phyloP scores from a whole-genome alignment of 2,329 filamentous ascomycete species.

The Pseudogymnoascus sp. region DNA sequence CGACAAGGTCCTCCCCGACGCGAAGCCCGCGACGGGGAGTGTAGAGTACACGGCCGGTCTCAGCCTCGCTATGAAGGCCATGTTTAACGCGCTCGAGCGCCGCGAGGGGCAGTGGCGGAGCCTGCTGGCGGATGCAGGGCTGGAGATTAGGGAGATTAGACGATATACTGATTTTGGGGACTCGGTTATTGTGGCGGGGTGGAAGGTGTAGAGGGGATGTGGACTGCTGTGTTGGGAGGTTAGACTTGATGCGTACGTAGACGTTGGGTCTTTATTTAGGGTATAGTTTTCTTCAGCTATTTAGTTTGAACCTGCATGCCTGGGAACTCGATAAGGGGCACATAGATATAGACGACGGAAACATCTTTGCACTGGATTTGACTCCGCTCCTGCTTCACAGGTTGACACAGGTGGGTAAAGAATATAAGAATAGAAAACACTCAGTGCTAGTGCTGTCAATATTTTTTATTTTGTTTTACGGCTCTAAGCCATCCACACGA shows the following conservation, averaged over 20 bases:
- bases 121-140: constrained; percentile 17
- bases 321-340: too few relatives aligned
- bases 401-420: neutral
- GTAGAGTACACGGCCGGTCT: constrained; percentile 17
- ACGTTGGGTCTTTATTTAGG: too few relatives aligned
- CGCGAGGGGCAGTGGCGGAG: constrained; percentile 20
- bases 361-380: too few relatives aligned
- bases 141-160: constrained; percentile 19
- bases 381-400: too few relatives aligned
- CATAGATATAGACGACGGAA: too few relatives aligned
- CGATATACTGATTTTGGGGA: constrained; percentile 20
- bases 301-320: too few relatives aligned
- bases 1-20: neutral
- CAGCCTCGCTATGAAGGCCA: constrained; percentile 21
- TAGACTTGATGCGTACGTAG: neutral
- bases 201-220: neutral
- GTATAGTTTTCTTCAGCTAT: too few relatives aligned
- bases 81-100: constrained; percentile 23
- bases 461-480: neutral
- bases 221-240: neutral
- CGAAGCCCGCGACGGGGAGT: constrained; percentile 7
- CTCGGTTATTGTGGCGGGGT: constrained; percentile 16
- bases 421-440: neutral
- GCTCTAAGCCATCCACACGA: neutral
- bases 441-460: neutral